Base-by-base conservation (phyloP, 2,329 filamentous ascomycete genomes). In the Colletotrichum plurivorum region DNA sequence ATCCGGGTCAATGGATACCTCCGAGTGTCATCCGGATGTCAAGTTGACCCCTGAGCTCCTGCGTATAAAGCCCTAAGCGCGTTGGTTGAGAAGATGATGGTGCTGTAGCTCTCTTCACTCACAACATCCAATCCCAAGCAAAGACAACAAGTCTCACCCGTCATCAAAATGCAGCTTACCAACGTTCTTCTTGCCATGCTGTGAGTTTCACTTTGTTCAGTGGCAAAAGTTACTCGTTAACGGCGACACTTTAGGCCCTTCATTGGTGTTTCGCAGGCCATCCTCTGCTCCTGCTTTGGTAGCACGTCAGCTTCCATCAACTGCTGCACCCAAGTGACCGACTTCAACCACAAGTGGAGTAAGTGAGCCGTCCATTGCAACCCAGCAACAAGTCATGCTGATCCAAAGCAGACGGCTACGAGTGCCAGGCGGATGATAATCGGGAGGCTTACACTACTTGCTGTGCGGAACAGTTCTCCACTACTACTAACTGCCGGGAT, bases 401-500 rank as follows among this genome's bases (percentile, higher is more conserved):
- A 60, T 4, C 16, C 16, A 8, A 1, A 25, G 1, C 18, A 57
- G 53, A 18, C 41, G 45, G 52, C 31, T 64, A 58, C 20, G 53
- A 64, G 16, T 58, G 53, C 22, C 45, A 58, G 45, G 16, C 61
- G n/a, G n/a, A n/a, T 7, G 13, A 7, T 4, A 13, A 51, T 4
- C 20, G n/a, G 20, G 27, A 52, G 41, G 18, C 7, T 0, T 63
- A 64, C 16, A 58, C 53, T 9, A 41, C 31, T 1, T 64, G 53
- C 53, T 64, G 53, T 31, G 13, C 22, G 9, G 13, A 49, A 0
- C 15, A 58, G 9, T 58, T 43, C 20, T 45, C 16, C 15, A 43
- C 31, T 8, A 64, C 53, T 5, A 64, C 61, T 18, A 58, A 45
- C 20, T 64, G 53, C 6, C 39, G 57, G 20, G 46, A 60, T 51